phyloP scores from a whole-genome alignment of 2,329 filamentous ascomycete species.

The Sclerotinia nivalis region DNA sequence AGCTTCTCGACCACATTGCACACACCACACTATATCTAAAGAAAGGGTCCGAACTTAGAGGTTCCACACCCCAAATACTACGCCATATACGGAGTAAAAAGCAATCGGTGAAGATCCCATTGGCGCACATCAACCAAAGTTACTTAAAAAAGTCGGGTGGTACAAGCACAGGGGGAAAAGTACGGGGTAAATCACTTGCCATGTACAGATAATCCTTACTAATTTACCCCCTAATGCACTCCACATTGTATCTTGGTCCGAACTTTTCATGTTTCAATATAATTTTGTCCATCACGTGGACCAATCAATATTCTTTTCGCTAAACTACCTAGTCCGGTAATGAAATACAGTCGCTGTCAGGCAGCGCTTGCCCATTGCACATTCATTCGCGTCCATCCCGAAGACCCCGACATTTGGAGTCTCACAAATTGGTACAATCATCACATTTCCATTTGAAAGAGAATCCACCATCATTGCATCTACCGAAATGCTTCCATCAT shows the following conservation, averaged over 20 bases:
- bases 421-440: not conserved
- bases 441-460: not conserved
- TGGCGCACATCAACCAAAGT: not conserved
- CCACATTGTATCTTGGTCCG: not conserved
- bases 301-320: not conserved
- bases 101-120: conserved; percentile 5
- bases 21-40: not conserved
- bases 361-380: not conserved
- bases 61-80: not conserved
- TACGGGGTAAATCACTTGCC: conserved; percentile 16
- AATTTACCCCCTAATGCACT: not conserved
- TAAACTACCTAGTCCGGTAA: not conserved
- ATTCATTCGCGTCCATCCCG: not conserved
- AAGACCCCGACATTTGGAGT: not conserved
- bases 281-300: not conserved
- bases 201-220: not conserved
- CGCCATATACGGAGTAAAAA: not conserved
- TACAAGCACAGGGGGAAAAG: not conserved
- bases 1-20: not conserved
- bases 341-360: not conserved
- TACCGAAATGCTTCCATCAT: not conserved
- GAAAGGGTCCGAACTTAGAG: not conserved
- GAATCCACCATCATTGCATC: conserved; percentile 4
- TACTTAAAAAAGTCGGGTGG: not conserved
- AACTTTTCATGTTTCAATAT: conserved; percentile 2